Base-by-base conservation (phyloP, 495 filamentous ascomycete genomes). In the Lepidopterella palustris region DNA sequence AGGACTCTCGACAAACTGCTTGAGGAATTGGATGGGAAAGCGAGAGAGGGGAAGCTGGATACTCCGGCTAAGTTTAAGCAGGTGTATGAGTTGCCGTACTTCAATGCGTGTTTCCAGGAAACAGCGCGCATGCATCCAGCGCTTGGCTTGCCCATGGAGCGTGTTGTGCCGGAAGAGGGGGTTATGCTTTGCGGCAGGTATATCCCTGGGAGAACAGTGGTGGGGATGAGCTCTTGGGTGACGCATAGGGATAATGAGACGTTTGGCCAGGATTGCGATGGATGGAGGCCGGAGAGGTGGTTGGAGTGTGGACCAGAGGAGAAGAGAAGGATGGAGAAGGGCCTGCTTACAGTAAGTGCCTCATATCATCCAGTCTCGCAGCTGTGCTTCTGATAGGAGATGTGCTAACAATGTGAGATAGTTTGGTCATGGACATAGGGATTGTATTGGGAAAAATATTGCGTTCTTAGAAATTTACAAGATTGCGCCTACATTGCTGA, bases 401-500 rank as follows among this genome's bases (percentile, higher is more conserved):
- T 18, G n/a, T 20, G n/a, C 27, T 55, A 20, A 55, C 26, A 21
- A 42, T 40, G 20, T 62, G 1, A 51, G 67, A 15, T 50, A 66
- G 40, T 73, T 73, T 53, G 68, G 70, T 9, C 62, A 62, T 21
- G 70, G 70, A 0, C 57, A 56, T n/a, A 28, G 66, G 13, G 45
- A 52, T 1, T 73, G 70, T 56, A 27, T 70, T 27, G 70, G 70
- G 5, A 67, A 65, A 32, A 59, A 70, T 53, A 63, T 73, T 28
- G 58, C 62, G 5, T 65, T 59, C 40, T 40, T 73, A 28, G 70
- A 73, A 59, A 53, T 73, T 15, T 54, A 60, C 27, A 73, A 73
- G 57, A 15, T 70, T 4, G 59, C 72, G 2, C 65, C 70, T 13
- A 58, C 65, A 21, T 24, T 73, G 42, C 31, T 72, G 45, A 24